phyloP scores from a whole-genome alignment of 2,329 filamentous ascomycete genomes.

The Aspergillus sp. region DNA sequence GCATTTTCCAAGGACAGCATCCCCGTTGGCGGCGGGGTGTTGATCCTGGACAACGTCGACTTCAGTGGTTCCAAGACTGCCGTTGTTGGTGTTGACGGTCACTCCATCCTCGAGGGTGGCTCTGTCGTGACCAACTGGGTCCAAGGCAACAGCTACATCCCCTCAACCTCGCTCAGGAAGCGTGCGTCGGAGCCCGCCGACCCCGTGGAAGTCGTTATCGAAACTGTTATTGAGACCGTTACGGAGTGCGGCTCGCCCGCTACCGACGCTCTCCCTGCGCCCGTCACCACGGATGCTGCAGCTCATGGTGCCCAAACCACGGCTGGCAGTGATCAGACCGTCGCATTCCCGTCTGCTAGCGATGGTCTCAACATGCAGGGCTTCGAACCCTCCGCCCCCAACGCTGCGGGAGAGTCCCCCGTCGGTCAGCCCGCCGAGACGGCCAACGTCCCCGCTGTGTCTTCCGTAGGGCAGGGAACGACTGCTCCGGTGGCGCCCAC shows the following conservation, averaged over 20 bases:
- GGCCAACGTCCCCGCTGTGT: neutral
- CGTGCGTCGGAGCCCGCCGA: slow-evolving; percentile 20
- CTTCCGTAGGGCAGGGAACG: neutral
- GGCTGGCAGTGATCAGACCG: neutral
- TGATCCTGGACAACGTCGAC: slow-evolving; percentile 88
- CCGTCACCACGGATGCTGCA: slow-evolving; percentile 1
- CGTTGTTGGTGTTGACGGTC: slow-evolving; percentile 59
- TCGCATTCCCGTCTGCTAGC: neutral
- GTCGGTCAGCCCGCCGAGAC: neutral
- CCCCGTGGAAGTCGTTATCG: slow-evolving; percentile 14
- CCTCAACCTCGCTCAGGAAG: slow-evolving; percentile 25
- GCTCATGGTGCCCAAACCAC: slow-evolving; percentile 1
- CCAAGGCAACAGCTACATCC: slow-evolving; percentile 73
- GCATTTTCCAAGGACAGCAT: slow-evolving; percentile 65
- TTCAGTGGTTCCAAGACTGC: slow-evolving; percentile 69
- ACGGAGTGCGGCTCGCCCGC: slow-evolving; percentile 11
- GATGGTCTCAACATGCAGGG: neutral
- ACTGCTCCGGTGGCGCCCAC: too few species aligned
- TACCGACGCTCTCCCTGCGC: slow-evolving; percentile 2
- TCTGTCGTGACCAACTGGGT: slow-evolving; percentile 69
- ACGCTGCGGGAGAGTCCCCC: neutral
- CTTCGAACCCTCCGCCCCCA: neutral
- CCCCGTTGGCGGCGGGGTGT: slow-evolving; percentile 71
- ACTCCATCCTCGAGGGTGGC: slow-evolving; percentile 67
- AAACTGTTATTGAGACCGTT: slow-evolving; percentile 26